Percentiles rank a stretch among this genome's conserved stretches.
phyloP scores from a whole-genome alignment of 176 grass and related monocot species.

The Aegilops sharonensis region DNA sequence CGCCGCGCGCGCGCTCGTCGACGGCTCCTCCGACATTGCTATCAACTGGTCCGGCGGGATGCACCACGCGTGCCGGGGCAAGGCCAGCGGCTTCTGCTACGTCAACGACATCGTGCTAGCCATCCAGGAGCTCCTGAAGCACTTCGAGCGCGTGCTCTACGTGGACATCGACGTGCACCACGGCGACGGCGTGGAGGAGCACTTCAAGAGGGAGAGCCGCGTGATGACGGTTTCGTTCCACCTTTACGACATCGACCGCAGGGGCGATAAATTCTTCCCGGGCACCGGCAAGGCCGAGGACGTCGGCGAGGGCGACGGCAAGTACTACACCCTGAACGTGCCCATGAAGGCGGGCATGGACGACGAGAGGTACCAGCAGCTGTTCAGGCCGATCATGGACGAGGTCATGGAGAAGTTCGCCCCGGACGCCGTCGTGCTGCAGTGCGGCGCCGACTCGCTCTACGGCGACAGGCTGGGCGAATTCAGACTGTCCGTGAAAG shows the following conservation, averaged over 20 bases:
- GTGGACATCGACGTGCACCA: slow-evolving; percentile 95
- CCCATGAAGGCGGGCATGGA: slow-evolving; percentile 50
- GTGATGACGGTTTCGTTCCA: slow-evolving; percentile 83
- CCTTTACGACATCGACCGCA: background rate
- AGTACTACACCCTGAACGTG: slow-evolving; percentile 58
- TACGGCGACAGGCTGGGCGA: slow-evolving; percentile 47
- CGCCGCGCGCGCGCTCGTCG: slow-evolving; percentile 33
- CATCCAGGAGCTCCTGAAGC: slow-evolving; percentile 43
- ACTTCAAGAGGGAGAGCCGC: slow-evolving; percentile 41
- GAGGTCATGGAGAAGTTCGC: background rate
- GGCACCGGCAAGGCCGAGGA: slow-evolving; percentile 19
- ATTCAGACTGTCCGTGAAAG: slow-evolving; percentile 58
- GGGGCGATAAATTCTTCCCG: slow-evolving; percentile 38
- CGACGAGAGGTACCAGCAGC: slow-evolving; percentile 26
- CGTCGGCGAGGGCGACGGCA: slow-evolving; percentile 21
- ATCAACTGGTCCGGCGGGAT: slow-evolving; percentile 67
- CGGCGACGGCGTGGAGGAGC: slow-evolving; percentile 62
- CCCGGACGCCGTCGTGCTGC: slow-evolving; percentile 36
- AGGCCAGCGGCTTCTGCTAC: slow-evolving; percentile 63
- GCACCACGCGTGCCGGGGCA: slow-evolving; percentile 49
- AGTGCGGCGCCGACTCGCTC: slow-evolving; percentile 46
- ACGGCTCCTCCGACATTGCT: slow-evolving; percentile 44
- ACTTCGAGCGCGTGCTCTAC: slow-evolving; percentile 64
- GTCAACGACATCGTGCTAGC: slow-evolving; percentile 80
- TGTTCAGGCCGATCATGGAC: slow-evolving; percentile 1